phyloP scores from a whole-genome alignment of 2,329 filamentous ascomycete species.

The Celoporthe dispersa region DNA sequence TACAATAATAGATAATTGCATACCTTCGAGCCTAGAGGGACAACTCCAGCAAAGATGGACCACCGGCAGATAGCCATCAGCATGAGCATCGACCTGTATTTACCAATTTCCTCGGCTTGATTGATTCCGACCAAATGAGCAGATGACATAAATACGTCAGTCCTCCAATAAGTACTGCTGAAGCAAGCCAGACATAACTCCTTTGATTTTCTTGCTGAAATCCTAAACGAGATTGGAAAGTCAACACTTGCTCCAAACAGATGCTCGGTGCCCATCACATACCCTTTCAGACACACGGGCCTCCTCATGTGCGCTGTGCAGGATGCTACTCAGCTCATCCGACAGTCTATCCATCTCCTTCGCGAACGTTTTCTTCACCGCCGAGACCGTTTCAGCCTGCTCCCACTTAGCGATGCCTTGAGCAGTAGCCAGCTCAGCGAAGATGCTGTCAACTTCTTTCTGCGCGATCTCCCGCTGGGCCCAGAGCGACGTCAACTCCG shows the following conservation, averaged over 20 bases:
- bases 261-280: background rate
- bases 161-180: conserved; percentile 28
- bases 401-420: background rate
- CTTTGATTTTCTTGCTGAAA: conserved; percentile 25
- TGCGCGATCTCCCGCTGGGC: conserved; percentile 44
- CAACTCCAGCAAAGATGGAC: background rate
- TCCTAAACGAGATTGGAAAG: conserved; percentile 2
- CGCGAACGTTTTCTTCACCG: conserved; percentile 15
- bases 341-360: conserved; percentile 18
- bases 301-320: conserved; percentile 22
- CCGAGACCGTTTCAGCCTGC: background rate
- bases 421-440: conserved; percentile 19
- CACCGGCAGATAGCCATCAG: background rate
- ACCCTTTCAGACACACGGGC: conserved; percentile 26
- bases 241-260: background rate
- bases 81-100: background rate
- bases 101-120: background rate
- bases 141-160: background rate
- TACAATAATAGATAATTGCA: background rate
- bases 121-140: background rate
- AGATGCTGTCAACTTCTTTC: conserved; percentile 44
- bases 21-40: background rate
- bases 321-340: conserved; percentile 16
- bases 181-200: conserved; percentile 24
- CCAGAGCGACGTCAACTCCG: conserved; percentile 31